phyloP scores from a whole-genome alignment of 208 protist genomes.

The Trypanosoma melophagium region DNA sequence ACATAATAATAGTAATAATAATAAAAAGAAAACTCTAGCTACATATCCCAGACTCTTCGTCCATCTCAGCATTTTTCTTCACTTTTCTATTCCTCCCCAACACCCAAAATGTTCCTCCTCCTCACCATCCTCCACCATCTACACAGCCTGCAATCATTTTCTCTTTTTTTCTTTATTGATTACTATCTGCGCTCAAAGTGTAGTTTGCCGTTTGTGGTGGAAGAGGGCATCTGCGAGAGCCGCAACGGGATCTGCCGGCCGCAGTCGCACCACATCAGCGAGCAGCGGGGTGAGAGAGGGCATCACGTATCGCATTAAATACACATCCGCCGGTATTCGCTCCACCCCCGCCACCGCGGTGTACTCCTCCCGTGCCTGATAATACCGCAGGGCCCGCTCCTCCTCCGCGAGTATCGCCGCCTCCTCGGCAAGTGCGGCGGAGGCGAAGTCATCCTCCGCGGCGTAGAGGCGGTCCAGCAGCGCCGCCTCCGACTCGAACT shows the following conservation, averaged over 20 bases:
- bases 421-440: constrained; percentile 27
- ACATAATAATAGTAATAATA: too few species aligned
- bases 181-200: constrained; percentile 10
- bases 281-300: constrained; percentile 90
- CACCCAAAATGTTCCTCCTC: background rate
- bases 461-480: constrained; percentile 24
- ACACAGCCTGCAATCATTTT: too few species aligned
- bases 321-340: constrained; percentile 75
- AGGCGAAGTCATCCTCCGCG: constrained; percentile 35
- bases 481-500: constrained; percentile 12
- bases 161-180: constrained; percentile 12
- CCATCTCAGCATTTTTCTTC: too few species aligned
- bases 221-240: constrained; percentile 90
- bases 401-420: constrained; percentile 39
- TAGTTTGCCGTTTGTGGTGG: constrained; percentile 60
- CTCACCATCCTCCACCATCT: background rate
- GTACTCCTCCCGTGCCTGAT: constrained; percentile 57
- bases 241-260: constrained; percentile 91
- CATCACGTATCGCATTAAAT: constrained; percentile 93
- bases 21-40: too few species aligned
- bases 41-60: too few species aligned
- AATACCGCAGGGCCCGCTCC: constrained; percentile 50
- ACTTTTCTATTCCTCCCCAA: too few species aligned
- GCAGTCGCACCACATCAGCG: constrained; percentile 83
- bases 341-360: constrained; percentile 21